Evolutionary conservation across 2,329 filamentous ascomycete species (phyloP).

Genomic region (Cadophora sp.): DNA sequence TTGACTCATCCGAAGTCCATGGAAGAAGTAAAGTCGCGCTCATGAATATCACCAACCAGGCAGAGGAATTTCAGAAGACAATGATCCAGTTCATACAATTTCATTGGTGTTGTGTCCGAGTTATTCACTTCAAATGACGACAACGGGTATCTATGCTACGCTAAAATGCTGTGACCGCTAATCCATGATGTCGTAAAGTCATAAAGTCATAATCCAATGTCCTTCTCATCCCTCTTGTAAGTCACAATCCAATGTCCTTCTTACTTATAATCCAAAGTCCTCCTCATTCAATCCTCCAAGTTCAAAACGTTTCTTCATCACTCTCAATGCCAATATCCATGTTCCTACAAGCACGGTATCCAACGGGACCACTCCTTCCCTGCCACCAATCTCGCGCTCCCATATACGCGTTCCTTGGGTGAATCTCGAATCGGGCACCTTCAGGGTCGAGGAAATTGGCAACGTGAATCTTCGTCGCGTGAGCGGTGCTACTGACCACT

Average conservation of each 20-base stretch:
- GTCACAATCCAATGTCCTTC: no score
- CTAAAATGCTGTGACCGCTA: neutral
- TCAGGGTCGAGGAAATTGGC: conserved; percentile 17
- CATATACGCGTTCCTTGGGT: conserved; percentile 3
- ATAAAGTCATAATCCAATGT: no score
- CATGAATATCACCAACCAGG: no score
- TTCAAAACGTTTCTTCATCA: neutral
- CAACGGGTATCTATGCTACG: conserved; percentile 17
- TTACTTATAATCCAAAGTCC: no score
- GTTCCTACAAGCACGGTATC: neutral
- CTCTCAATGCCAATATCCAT: conserved; percentile 4
- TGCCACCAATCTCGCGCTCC: conserved; percentile 28
- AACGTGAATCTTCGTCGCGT: conserved; percentile 13
- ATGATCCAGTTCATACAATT: neutral
- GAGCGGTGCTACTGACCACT: conserved; percentile 25
- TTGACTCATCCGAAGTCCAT: no score
- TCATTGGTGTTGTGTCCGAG: conserved; percentile 12
- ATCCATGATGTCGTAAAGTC: neutral
- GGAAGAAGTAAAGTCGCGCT: no score
- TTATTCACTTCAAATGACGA: conserved; percentile 14
- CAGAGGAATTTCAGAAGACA: no score
- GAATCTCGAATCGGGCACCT: conserved; percentile 7
- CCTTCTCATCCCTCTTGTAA: no score
- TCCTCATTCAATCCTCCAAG: no score
- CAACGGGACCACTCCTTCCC: conserved; percentile 9